Conservation (phyloP, 306 rosid genomes). For the Hippophae tibetana region DNA sequence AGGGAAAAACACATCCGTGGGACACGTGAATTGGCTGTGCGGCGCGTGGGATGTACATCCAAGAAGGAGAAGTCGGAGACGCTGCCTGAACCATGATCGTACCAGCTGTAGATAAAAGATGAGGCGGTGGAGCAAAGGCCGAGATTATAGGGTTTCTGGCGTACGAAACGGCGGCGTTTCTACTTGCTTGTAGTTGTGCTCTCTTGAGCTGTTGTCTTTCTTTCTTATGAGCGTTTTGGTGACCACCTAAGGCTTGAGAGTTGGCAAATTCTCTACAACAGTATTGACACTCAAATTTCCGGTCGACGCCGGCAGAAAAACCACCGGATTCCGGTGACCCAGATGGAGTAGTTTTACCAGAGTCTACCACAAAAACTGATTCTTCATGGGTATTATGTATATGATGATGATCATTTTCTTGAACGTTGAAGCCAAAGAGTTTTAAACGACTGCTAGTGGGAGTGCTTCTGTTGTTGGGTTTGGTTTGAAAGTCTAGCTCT, state of each 20-base stretch:
- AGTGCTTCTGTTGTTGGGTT: conserved; percentile 13
- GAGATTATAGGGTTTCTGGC: conserved; percentile 80
- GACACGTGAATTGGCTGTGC: conserved; percentile 81
- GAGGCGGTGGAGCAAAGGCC: conserved; percentile 81
- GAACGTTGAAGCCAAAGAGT: conserved; percentile 77
- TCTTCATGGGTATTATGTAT: conserved; percentile 15
- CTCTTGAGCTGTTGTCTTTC: conserved; percentile 90
- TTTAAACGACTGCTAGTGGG: conserved; percentile 51
- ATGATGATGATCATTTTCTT: conserved; percentile 34
- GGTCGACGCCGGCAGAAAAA: conserved; percentile 52
- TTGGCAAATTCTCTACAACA: conserved; percentile 89
- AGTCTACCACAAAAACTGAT: conserved; percentile 16
- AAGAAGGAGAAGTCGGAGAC: conserved; percentile 28
- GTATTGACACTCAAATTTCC: conserved; percentile 94
- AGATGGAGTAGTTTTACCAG: conserved; percentile 57
- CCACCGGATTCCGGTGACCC: conserved; percentile 56
- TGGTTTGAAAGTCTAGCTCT: conserved; percentile 41
- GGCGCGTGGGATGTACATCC: conserved; percentile 66
- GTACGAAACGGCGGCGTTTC: conserved; percentile 82
- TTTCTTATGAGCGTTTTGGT: conserved; percentile 97
- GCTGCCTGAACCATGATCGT: conserved; percentile 38
- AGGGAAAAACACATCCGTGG: conserved; percentile 66
- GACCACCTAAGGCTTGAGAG: conserved; percentile 97
- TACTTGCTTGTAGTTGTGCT: conserved; percentile 71
- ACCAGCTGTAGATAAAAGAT: conserved; percentile 61